These are phyloP conservation scores for Xanthoconium separans DNA, from an alignment of 1,284 basidiomycete genomes.

Conservation along the genomic window DNA sequence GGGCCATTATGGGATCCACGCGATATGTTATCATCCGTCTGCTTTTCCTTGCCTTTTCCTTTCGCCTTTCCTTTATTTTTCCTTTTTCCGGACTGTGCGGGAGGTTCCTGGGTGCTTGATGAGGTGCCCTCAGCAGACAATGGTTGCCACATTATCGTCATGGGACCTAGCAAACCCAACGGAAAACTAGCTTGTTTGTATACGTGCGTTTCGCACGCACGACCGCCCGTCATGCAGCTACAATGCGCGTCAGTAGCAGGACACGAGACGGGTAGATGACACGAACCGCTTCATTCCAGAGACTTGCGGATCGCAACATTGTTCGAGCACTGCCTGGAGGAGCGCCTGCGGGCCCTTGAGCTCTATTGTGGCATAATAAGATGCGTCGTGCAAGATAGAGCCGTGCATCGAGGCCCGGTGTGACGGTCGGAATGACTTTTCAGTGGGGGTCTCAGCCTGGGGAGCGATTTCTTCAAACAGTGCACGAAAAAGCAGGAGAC, in stretches of 20 bases:
- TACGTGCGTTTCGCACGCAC: conserved; percentile 58
- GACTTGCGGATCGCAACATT: conserved; percentile 63
- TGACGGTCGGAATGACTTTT: conserved; percentile 87
- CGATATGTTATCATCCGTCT: conserved; percentile 14
- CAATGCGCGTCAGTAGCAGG: not conserved
- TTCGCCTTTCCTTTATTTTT: conserved; percentile 19
- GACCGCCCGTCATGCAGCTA: conserved; percentile 58
- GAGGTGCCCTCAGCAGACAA: conserved; percentile 8
- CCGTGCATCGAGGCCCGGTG: conserved; percentile 83
- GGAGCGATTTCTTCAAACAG: not conserved
- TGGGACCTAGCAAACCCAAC: conserved; percentile 66
- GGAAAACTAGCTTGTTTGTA: conserved; percentile 70
- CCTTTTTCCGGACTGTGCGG: conserved; percentile 2
- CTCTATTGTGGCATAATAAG: conserved; percentile 78
- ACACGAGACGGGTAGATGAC: not conserved
- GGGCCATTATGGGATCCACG: not conserved
- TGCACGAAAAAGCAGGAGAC: not conserved
- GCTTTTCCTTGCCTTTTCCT: conserved; percentile 19
- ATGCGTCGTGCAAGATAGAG: conserved; percentile 84
- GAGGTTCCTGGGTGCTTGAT: not conserved
- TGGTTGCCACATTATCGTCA: conserved; percentile 72
- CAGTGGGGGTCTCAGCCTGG: conserved; percentile 78
- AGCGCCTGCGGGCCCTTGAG: conserved; percentile 60
- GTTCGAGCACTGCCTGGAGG: conserved; percentile 53
- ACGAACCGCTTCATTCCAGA: conserved; percentile 57